Conservation (phyloP, 345 rosid genomes). For the Boechera retrofracta region DNA sequence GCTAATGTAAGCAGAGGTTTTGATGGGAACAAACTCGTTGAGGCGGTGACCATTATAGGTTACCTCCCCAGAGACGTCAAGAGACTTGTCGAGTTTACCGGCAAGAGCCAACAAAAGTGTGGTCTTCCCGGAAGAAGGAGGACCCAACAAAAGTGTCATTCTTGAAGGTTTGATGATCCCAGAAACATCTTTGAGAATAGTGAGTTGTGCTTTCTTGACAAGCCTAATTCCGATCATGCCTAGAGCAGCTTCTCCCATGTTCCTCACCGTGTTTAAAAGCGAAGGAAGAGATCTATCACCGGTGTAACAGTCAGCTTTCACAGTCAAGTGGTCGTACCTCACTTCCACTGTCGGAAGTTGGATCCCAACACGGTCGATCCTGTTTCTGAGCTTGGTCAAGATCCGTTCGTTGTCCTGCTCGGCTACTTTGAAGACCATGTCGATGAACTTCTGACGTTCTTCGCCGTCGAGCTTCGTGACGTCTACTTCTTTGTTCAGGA, state of each 20-base stretch:
- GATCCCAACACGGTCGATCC: constrained; percentile 84
- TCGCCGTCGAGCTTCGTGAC: constrained; percentile 70
- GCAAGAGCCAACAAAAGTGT: constrained; percentile 76
- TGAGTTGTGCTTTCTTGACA: constrained; percentile 65
- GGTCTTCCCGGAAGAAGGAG: constrained; percentile 91
- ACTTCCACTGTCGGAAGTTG: constrained; percentile 78
- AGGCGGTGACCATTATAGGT: constrained; percentile 63
- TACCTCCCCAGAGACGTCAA: constrained; percentile 64
- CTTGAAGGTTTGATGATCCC: constrained; percentile 77
- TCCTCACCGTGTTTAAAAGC: constrained; percentile 61
- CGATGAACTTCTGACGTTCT: constrained; percentile 75
- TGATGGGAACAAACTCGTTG: constrained; percentile 67
- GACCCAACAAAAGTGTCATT: constrained; percentile 78
- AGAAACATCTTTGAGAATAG: constrained; percentile 69
- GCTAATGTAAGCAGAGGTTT: constrained; percentile 57
- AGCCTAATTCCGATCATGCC: constrained; percentile 59
- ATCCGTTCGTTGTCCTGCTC: constrained; percentile 88
- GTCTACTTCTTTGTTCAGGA: constrained; percentile 62
- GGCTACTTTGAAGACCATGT: constrained; percentile 72
- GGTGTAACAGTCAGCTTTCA: constrained; percentile 69
- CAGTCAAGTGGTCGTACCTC: constrained; percentile 57
- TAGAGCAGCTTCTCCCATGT: constrained; percentile 64
- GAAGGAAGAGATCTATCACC: constrained; percentile 84
- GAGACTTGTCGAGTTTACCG: constrained; percentile 64
- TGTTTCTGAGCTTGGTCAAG: constrained; percentile 70